A percentile compares a stretch with the other conserved stretches of the same genome.
These are phyloP conservation scores for Mrakia blollopis DNA, from an alignment of 768 basidiomycete species.

Conservation along the genomic window DNA sequence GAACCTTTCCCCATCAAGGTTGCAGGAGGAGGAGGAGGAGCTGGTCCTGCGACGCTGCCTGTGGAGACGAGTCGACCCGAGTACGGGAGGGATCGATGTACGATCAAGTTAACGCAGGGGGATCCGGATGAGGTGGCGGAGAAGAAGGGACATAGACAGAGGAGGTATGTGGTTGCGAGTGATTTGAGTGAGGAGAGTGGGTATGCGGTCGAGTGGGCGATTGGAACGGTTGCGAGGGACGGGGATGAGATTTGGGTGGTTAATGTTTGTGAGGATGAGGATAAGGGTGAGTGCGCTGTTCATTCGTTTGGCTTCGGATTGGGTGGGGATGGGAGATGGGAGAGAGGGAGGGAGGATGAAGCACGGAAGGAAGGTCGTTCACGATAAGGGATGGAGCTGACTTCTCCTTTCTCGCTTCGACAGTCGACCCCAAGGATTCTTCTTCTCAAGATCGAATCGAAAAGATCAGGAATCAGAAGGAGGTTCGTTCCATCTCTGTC, in stretches of 20 bases:
- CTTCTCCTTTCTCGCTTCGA: slow-evolving; percentile 12
- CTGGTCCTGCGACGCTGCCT: slow-evolving; percentile 23
- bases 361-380: too few species aligned
- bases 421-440: slow-evolving; percentile 59
- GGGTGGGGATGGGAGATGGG: too few species aligned
- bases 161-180: slow-evolving; percentile 80
- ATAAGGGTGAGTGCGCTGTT: slow-evolving; percentile 58
- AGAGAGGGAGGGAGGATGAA: too few species aligned
- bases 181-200: slow-evolving; percentile 90
- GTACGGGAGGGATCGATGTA: slow-evolving; percentile 88
- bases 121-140: slow-evolving; percentile 58
- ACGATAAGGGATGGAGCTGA: too few species aligned
- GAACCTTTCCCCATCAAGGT: slow-evolving; percentile 32
- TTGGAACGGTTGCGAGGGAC: slow-evolving; percentile 89
- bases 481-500: slow-evolving; percentile 52
- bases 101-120: slow-evolving; percentile 81
- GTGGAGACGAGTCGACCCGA: slow-evolving; percentile 56
- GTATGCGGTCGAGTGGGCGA: slow-evolving; percentile 97
- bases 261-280: slow-evolving; percentile 86
- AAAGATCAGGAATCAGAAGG: slow-evolving; percentile 84
- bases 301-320: background rate
- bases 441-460: slow-evolving; percentile 57
- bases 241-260: slow-evolving; percentile 84
- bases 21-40: slow-evolving; percentile 24
- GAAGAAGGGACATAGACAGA: slow-evolving; percentile 55